These are phyloP conservation scores for Tolypocladium ophioglossoides DNA, from an alignment of 2,329 filamentous ascomycete species.

Conservation along the genomic window DNA sequence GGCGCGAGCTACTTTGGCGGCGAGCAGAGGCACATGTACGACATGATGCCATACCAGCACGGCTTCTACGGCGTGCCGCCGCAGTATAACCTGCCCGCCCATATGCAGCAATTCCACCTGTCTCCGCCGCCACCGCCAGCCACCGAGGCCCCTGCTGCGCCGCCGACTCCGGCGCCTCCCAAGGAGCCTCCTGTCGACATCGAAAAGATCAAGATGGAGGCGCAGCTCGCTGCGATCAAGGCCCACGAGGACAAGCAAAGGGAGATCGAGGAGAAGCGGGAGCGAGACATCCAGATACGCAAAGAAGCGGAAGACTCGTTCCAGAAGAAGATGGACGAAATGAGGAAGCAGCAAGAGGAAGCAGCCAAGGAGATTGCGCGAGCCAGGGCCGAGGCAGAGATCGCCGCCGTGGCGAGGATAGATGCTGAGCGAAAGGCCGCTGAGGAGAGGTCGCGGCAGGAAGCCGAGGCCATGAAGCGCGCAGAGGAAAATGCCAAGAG, in stretches of 20 bases:
- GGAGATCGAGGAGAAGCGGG: constrained; percentile 31
- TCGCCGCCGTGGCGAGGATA: constrained; percentile 31
- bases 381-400: constrained; percentile 35
- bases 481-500: constrained; percentile 26
- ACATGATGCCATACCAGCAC: constrained; percentile 40
- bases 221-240: constrained; percentile 43
- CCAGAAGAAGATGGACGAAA: constrained; percentile 28
- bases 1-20: constrained; percentile 30
- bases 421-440: constrained; percentile 33
- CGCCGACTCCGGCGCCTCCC: constrained; percentile 25
- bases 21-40: constrained; percentile 29
- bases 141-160: constrained; percentile 26
- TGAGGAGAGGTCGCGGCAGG: constrained; percentile 30
- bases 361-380: constrained; percentile 36
- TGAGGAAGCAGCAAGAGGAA: constrained; percentile 31
- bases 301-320: constrained; percentile 36
- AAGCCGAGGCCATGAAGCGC: constrained; percentile 22
- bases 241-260: constrained; percentile 33
- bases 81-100: constrained; percentile 7
- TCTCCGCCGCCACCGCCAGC: constrained; percentile 27
- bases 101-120: constrained; percentile 28
- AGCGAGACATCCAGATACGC: constrained; percentile 33
- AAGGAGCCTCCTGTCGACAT: constrained; percentile 35
- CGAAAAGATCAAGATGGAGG: constrained; percentile 50
- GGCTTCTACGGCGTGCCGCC: constrained; percentile 7